Base-by-base conservation (phyloP, 306 rosid species). In the Castanea crenata region DNA sequence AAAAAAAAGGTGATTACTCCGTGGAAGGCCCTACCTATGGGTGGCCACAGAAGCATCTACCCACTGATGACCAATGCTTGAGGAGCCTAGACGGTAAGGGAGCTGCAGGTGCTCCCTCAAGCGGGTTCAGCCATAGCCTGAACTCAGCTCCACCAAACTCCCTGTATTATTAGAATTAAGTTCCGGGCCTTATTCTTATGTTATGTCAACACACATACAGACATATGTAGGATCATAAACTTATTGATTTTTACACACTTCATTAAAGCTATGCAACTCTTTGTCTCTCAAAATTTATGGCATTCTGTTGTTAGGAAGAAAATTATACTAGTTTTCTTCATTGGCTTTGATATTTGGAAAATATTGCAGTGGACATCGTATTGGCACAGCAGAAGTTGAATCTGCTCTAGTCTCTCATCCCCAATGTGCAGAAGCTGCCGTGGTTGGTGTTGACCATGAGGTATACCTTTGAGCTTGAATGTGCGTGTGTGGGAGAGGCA, bases 371-470 rank as follows among this genome's bases (percentile, higher is more conserved):
- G 99, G 99, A 31, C 99, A 96, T 90, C 99, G 99, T 78, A 96
- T 96, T 71, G 99, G 99, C 88, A 96, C 99, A 7, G 98, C 99
- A 29, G 98, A 96, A 85, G 99, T 96, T 83, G 99, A 96, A 89
- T 96, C 99, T 74, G 97, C 99, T 79, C 83, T 96, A 52, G 98
- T 93, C 76, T 91, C 98, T n/a, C 93, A 91, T 81, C 92, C 94
- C 55, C 80, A 89, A 74, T 96, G 99, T 81, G 93, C 96, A 20
- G 99, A 96, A 90, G 99, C 99, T 80, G 99, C 99, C 13, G 99
- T 96, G 76, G 99, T 96, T 54, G 99, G 99, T 56, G 79, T 95
- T 76, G 98, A 93, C 86, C 99, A 96, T 55, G 97, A 93, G 93
- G 99, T 93, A 89, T 78, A 85, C 63, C 16, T 73, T 18, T 41